These are phyloP conservation scores for Septoria linicola DNA, from an alignment of 2,329 filamentous ascomycete genomes.

Conservation along the genomic window DNA sequence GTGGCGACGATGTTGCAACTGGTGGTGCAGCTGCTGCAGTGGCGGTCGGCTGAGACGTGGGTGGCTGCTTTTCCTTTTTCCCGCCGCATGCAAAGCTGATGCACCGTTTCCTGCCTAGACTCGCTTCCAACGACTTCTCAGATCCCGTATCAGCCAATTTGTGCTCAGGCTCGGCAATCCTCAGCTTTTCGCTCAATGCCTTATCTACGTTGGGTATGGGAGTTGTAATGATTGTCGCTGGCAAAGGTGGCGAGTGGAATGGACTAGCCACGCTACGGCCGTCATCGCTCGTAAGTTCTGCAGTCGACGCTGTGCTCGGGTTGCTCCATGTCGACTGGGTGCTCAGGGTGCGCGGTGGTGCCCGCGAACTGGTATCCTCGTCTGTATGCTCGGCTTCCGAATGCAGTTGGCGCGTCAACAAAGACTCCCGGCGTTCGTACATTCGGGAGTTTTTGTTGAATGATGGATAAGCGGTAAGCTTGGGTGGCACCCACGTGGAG, in stretches of 20 bases:
- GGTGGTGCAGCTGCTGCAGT: conserved; percentile 32
- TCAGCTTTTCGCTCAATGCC: conserved; percentile 39
- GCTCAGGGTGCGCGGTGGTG: conserved; percentile 46
- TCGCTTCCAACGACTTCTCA: conserved; percentile 62
- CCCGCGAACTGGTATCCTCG: conserved; percentile 32
- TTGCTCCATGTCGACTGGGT: conserved; percentile 73
- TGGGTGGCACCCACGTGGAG: conserved; percentile 17
- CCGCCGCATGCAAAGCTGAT: conserved; percentile 83
- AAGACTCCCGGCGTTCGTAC: conserved; percentile 67
- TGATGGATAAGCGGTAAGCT: conserved; percentile 15
- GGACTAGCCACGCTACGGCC: conserved; percentile 74
- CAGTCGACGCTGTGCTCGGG: conserved; percentile 76
- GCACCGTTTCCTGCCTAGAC: conserved; percentile 74
- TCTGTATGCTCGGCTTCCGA: conserved; percentile 51
- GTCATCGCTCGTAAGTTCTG: conserved; percentile 91
- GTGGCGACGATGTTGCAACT: conserved; percentile 36
- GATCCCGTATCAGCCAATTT: conserved; percentile 33
- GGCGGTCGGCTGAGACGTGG: conserved; percentile 36
- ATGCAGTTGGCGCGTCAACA: conserved; percentile 80
- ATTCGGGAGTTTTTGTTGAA: conserved; percentile 47
- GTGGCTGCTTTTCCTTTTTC: conserved; percentile 54
- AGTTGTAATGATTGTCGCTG: conserved; percentile 51
- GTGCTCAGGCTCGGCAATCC: conserved; percentile 41
- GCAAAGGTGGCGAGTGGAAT: conserved; percentile 77
- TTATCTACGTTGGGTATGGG: conserved; percentile 43